Conservation (phyloP, 1,284 basidiomycete genomes). For the Marasmius oreades region DNA sequence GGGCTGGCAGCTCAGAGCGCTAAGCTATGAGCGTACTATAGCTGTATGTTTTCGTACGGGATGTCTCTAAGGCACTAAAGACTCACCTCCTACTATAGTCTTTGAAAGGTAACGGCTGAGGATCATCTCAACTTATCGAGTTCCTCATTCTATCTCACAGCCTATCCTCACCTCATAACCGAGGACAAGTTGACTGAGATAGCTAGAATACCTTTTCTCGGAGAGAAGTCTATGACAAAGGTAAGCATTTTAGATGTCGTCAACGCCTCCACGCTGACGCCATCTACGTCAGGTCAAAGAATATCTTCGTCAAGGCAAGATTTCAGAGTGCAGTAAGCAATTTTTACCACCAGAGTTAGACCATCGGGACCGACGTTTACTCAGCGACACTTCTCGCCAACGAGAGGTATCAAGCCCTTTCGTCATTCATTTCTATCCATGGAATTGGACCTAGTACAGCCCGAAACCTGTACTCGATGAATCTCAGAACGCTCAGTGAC, state of each 20-base stretch:
- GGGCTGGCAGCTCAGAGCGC: conserved; percentile 57
- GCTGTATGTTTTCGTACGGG: conserved; percentile 38
- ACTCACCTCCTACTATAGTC: conserved; percentile 29
- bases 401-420: conserved; percentile 52
- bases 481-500: conserved; percentile 58
- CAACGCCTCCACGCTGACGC: conserved; percentile 16
- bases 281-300: conserved; percentile 50
- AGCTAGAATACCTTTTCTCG: conserved; percentile 53
- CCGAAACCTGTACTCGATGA: conserved; percentile 54
- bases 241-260: conserved; percentile 28
- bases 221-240: conserved; percentile 56
- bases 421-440: conserved; percentile 60
- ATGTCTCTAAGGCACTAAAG: neutral
- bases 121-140: neutral
- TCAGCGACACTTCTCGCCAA: conserved; percentile 47
- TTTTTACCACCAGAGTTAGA: neutral
- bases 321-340: conserved; percentile 57
- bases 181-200: conserved; percentile 42
- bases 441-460: conserved; percentile 72
- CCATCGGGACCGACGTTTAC: neutral
- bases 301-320: conserved; percentile 50
- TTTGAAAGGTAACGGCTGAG: conserved; percentile 51
- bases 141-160: conserved; percentile 30
- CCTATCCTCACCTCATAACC: conserved; percentile 58
- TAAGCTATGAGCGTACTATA: conserved; percentile 67